These are phyloP conservation scores for Pleurotus tuber-regium DNA, from an alignment of 768 basidiomycete genomes.

Conservation along the genomic window DNA sequence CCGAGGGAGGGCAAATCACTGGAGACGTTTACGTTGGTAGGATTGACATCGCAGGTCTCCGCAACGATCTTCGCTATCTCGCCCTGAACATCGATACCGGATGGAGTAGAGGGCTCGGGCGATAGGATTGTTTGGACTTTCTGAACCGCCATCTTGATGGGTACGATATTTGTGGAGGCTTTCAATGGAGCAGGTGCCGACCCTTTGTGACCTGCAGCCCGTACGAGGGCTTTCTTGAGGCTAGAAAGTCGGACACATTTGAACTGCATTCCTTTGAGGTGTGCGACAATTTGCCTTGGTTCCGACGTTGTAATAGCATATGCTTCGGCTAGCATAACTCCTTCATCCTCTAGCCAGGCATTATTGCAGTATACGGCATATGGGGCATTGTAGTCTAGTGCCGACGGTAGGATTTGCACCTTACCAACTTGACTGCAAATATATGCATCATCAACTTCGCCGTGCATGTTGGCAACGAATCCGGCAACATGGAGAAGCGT, in stretches of 20 bases:
- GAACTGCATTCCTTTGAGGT: constrained; percentile 57
- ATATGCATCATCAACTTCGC: constrained; percentile 48
- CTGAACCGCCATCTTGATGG: neutral
- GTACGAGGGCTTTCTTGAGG: constrained; percentile 44
- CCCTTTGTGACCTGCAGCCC: constrained; percentile 15
- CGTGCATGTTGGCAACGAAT: constrained; percentile 62
- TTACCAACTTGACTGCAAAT: constrained; percentile 58
- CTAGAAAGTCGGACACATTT: constrained; percentile 49
- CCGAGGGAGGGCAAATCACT: constrained; percentile 53
- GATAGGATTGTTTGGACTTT: neutral
- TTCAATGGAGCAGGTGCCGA: constrained; percentile 12
- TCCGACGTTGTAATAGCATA: constrained; percentile 43
- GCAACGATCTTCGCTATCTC: constrained; percentile 36
- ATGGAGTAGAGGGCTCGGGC: neutral
- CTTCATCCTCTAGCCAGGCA: constrained; percentile 39
- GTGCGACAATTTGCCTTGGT: constrained; percentile 47
- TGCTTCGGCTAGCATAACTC: constrained; percentile 46
- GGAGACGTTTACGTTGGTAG: constrained; percentile 29
- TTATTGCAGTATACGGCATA: constrained; percentile 55
- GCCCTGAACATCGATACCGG: constrained; percentile 18
- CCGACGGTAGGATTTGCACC: constrained; percentile 43
- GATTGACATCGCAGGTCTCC: constrained; percentile 37
- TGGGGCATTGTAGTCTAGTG: constrained; percentile 34
- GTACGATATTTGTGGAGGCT: neutral
- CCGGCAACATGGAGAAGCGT: constrained; percentile 71